Conservation (phyloP, 2,329 filamentous ascomycete species). For the Sporothrix euskadiensis region DNA sequence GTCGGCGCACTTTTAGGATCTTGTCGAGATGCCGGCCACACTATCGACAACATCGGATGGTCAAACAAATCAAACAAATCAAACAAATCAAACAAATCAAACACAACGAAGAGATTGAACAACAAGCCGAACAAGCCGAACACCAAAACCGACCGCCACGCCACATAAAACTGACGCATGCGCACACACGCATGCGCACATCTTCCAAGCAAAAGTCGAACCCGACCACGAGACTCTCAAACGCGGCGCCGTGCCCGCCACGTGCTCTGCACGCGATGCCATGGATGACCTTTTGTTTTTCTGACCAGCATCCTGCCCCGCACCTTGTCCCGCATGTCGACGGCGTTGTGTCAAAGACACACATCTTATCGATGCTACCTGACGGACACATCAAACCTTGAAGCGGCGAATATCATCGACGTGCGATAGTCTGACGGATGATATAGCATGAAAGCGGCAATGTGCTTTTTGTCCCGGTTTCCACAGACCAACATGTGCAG, state of each 20-base stretch:
- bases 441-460: not conserved
- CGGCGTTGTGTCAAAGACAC: not conserved
- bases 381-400: not conserved
- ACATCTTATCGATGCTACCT: not conserved
- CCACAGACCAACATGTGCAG: not conserved
- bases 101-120: not conserved
- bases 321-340: not conserved
- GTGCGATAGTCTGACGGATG: not conserved
- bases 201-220: not conserved
- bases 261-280: not conserved
- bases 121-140: not conserved
- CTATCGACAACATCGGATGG: not conserved
- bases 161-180: not conserved
- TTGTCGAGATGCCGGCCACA: not conserved
- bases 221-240: not conserved
- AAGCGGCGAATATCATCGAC: not conserved
- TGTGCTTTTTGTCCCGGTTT: too few species aligned
- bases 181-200: not conserved
- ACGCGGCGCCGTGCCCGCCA: not conserved
- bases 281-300: not conserved
- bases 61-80: not conserved
- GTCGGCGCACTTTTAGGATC: conserved; percentile 57
- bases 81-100: not conserved
- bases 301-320: not conserved
- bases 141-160: not conserved